Evolutionary conservation across 306 rosid species (phyloP), one percentile per base, ranked within the genome.

Genomic region (Castanospermum australe): DNA sequence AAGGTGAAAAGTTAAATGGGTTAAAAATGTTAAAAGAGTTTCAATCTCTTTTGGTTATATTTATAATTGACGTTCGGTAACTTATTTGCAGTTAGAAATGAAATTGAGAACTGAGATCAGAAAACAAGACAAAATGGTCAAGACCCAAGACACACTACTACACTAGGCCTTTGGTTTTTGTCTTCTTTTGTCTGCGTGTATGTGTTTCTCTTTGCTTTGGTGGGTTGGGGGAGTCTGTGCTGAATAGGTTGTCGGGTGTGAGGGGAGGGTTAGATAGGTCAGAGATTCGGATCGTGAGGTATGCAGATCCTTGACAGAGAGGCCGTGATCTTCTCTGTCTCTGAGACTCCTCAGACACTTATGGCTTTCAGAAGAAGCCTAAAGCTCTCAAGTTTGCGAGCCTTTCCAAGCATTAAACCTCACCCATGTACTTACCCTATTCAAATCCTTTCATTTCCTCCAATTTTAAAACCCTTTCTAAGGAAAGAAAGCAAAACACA

Each of bases 251-350:
- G 4, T 45, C 1, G 32, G 52, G 52, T 48, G 20, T 13, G 8
- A 79, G 81, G 64, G 36, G 8, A 39, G 18, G 22, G 50, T n/a
- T 4, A 79, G 56, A 64, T 68, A 24, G 73, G 47, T 24, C 70
- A 79, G 77, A 71, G 83, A 86, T 79, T 83, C 83, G 64, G 65
- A 68, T 56, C 5, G 36, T 36, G 55, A 42, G 68, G 81, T 50
- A 56, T 21, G 77, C 80, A 64, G 69, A 82, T 70, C 82, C 36
- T 17, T 17, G 38, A 52, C 77, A 82, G 57, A 48, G 60, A 41
- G 54, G 6, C 71, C 71, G 81, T 76, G 62, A 79, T 76, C 83
- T 79, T 44, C 67, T 67, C 81, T 67, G 24, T 44, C 77, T 82
- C 35, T 33, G 36, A 33, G 36, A 33, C 76, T 83, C 13, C 13